Evolutionary conservation across 805 yeast genomes (phyloP).

Genomic region (Jamesozyma spencerorum): DNA sequence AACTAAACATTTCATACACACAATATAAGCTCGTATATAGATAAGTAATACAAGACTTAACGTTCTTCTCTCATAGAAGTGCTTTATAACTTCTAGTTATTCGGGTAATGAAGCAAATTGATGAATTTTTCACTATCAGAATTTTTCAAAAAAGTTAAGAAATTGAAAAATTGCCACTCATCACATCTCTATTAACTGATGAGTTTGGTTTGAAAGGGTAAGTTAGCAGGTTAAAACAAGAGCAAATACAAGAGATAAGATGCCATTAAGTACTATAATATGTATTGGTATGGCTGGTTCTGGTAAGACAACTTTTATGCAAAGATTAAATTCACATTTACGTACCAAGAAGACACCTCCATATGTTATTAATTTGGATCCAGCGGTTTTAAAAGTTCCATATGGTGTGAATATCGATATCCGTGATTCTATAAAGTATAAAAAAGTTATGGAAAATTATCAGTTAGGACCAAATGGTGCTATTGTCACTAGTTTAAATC

Average conservation of each 20-base stretch:
- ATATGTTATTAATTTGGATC: conserved; percentile 89
- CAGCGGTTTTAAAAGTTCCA: conserved; percentile 92
- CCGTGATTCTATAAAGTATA: conserved; percentile 90
- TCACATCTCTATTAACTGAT: too few species aligned
- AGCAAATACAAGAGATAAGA: conserved; percentile 7
- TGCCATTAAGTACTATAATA: conserved; percentile 36
- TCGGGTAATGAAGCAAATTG: too few species aligned
- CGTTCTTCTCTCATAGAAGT: too few species aligned
- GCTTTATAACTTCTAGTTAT: too few species aligned
- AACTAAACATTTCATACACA: neutral
- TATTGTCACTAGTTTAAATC: conserved; percentile 85
- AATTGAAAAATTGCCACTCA: too few species aligned
- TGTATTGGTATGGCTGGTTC: conserved; percentile 67
- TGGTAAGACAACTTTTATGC: conserved; percentile 97
- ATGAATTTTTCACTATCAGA: too few species aligned
- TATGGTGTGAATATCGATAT: conserved; percentile 92
- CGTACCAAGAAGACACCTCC: conserved; percentile 69
- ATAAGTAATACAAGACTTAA: too few species aligned
- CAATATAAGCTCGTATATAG: too few species aligned
- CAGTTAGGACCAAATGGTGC: conserved; percentile 97
- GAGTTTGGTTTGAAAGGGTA: too few species aligned
- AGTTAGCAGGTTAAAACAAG: neutral
- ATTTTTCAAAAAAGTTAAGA: too few species aligned
- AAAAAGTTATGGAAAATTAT: conserved; percentile 93
- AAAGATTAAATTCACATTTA: conserved; percentile 80